A percentile compares a stretch with the other conserved stretches of the same genome.
Evolutionary conservation across 1,284 basidiomycete genomes (phyloP).

Genomic region (Rhodotorula glutinis): DNA sequence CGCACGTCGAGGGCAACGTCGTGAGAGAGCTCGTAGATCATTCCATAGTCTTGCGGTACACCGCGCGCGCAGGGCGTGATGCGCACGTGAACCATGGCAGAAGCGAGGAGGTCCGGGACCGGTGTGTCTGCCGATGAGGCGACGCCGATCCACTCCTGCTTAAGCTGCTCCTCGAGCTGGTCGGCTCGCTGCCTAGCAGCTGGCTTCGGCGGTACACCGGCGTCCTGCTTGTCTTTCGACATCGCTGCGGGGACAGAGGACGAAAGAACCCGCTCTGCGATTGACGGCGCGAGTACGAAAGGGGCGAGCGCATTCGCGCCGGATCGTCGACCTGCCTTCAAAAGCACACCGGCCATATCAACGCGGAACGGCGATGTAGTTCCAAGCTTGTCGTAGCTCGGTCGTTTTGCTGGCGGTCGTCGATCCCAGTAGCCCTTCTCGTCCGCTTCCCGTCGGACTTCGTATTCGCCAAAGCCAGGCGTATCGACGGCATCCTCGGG

Average conservation of each 20-base stretch:
- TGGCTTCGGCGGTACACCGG: not conserved
- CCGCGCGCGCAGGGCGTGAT: constrained; percentile 32
- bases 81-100: constrained; percentile 28
- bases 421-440: constrained; percentile 67
- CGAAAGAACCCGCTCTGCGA: not conserved
- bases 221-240: not conserved
- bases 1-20: not conserved
- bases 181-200: not conserved
- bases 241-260: not conserved
- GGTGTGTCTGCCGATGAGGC: not conserved
- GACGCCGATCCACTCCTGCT: not conserved
- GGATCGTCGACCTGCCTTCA: not conserved
- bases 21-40: constrained; percentile 19
- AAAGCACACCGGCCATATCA: constrained; percentile 58
- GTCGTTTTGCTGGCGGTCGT: constrained; percentile 78
- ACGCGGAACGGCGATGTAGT: constrained; percentile 61
- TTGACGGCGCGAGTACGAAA: constrained; percentile 7
- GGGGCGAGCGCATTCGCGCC: not conserved
- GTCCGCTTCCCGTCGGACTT: constrained; percentile 54
- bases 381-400: constrained; percentile 64
- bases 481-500: constrained; percentile 74
- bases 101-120: not conserved
- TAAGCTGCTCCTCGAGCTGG: constrained; percentile 1
- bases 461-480: constrained; percentile 53
- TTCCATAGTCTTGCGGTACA: constrained; percentile 30